Percentiles rank a stretch among this genome's conserved stretches.
Evolutionary conservation across 106 monocot genomes (phyloP).

Genomic region (Dendrobium catenatum): DNA sequence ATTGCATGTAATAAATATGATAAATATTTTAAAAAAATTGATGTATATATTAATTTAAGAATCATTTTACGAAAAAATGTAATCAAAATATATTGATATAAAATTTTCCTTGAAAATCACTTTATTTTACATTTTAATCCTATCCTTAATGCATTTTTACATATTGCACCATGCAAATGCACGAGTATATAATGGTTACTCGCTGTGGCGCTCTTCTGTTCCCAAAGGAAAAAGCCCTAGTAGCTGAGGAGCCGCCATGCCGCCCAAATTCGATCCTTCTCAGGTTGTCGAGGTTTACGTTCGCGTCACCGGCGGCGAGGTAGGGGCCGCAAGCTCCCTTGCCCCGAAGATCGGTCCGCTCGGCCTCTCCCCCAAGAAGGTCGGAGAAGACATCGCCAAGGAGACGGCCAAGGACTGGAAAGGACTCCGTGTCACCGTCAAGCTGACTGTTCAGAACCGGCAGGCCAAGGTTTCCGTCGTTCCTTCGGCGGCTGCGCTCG

Average conservation of each 20-base stretch:
- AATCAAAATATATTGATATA: no score
- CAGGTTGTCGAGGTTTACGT: constrained; percentile 67
- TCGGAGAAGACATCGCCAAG: constrained; percentile 72
- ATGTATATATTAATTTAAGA: no score
- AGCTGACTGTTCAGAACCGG: constrained; percentile 64
- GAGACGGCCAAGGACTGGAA: constrained; percentile 72
- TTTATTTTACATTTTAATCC: no score
- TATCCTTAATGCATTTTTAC: no score
- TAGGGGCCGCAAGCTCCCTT: constrained; percentile 56
- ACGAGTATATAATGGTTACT: no score
- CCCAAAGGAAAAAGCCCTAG: background rate
- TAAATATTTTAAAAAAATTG: no score
- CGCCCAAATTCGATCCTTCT: constrained; percentile 54
- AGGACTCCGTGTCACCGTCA: constrained; percentile 66
- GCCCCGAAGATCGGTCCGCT: constrained; percentile 65
- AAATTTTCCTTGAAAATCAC: no score
- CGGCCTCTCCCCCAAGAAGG: constrained; percentile 63
- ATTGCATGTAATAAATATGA: no score
- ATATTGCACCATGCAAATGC: no score
- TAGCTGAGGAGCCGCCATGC: constrained; percentile 20
- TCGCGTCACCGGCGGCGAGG: constrained; percentile 66
- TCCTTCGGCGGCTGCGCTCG: constrained; percentile 56
- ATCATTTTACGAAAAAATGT: no score
- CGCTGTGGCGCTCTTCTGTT: background rate
- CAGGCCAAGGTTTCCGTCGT: constrained; percentile 67